phyloP scores from a whole-genome alignment of 1,284 basidiomycete genomes.

The Trichosporon faecale region DNA sequence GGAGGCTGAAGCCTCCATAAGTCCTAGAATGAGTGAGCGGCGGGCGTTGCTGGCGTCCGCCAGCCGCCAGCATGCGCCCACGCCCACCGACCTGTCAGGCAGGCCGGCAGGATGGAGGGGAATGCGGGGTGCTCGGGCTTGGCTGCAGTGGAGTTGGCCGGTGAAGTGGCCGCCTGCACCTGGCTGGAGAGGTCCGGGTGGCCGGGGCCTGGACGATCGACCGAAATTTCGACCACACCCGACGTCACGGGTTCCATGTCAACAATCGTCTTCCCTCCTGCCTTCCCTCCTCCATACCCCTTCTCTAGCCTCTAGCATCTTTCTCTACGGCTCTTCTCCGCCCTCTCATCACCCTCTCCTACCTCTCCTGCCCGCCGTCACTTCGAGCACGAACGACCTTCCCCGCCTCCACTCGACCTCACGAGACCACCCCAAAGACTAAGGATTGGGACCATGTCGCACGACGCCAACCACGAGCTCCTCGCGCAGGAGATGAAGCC shows the following conservation, averaged over 20 bases:
- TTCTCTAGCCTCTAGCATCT: background rate
- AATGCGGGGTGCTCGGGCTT: background rate
- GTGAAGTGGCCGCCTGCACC: background rate
- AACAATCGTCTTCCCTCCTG: background rate
- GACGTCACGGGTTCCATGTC: background rate
- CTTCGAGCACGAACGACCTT: too few species aligned
- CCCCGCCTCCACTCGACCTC: too few species aligned
- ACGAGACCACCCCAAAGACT: too few species aligned
- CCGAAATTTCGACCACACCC: background rate
- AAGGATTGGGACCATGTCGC: background rate
- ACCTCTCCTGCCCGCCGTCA: too few species aligned
- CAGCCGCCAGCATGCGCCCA: too few species aligned
- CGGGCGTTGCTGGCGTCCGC: background rate
- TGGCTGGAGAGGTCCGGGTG: too few species aligned
- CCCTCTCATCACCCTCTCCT: too few species aligned
- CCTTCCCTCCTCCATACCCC: background rate
- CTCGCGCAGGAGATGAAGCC: slow-evolving; percentile 38
- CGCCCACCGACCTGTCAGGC: too few species aligned
- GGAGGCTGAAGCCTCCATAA: too few species aligned
- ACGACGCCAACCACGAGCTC: slow-evolving; percentile 23
- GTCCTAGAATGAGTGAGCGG: background rate
- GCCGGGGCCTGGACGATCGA: background rate
- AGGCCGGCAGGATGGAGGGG: background rate
- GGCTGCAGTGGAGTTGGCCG: too few species aligned
- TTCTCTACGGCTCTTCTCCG: too few species aligned